phyloP scores from a whole-genome alignment of 257 asterid species.

The Solanum neorickii region DNA sequence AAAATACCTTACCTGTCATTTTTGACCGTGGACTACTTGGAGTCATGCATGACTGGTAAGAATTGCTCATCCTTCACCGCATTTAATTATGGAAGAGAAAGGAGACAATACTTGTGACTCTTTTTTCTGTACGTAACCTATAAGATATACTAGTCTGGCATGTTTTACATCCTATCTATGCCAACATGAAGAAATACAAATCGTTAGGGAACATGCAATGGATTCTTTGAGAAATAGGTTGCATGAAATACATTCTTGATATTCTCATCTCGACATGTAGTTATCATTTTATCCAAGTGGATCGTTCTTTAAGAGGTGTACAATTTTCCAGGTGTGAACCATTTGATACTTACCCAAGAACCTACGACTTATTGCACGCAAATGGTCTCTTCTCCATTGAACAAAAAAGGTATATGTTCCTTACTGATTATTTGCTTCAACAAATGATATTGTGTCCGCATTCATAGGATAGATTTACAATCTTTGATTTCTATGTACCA shows the following conservation, averaged over 20 bases:
- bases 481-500: conserved; percentile 7
- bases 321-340: conserved; percentile 53
- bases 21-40: conserved; percentile 94
- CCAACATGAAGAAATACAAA: not conserved
- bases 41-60: conserved; percentile 94
- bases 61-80: not conserved
- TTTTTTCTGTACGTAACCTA: not conserved
- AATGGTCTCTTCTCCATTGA: conserved; percentile 61
- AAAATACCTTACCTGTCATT: conserved; percentile 85
- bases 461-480: not conserved
- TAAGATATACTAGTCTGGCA: not conserved
- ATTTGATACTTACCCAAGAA: conserved; percentile 65
- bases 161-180: not conserved
- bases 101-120: not conserved
- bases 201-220: not conserved
- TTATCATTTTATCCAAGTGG: not conserved
- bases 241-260: not conserved
- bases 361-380: conserved; percentile 75
- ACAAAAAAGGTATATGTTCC: conserved; percentile 25
- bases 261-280: not conserved
- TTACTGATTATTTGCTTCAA: not conserved
- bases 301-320: not conserved
- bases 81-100: not conserved
- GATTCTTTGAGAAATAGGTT: not conserved
- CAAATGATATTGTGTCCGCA: not conserved